Percentiles rank a stretch among this genome's conserved stretches.
These are phyloP conservation scores for Castanea crenata DNA, from an alignment of 306 rosid genomes.

Conservation along the genomic window DNA sequence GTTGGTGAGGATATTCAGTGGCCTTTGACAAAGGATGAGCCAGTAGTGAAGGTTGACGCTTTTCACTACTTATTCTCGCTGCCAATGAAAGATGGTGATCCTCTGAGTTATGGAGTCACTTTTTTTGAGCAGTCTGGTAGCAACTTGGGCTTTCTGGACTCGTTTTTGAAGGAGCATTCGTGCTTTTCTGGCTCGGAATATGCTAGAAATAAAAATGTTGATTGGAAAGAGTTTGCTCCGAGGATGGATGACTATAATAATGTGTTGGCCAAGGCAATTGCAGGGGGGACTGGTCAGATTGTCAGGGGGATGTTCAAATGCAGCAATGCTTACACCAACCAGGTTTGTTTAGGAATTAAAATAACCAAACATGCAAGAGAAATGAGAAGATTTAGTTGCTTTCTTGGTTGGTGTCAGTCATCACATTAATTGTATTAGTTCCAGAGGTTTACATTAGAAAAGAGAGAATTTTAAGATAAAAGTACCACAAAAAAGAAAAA, in stretches of 20 bases:
- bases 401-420: not conserved
- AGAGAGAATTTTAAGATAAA: too few relatives aligned
- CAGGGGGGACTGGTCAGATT: conserved; percentile 91
- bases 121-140: conserved; percentile 47
- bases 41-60: conserved; percentile 74
- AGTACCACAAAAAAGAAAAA: too few relatives aligned
- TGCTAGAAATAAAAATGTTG: conserved; percentile 45
- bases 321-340: conserved; percentile 88
- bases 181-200: conserved; percentile 60
- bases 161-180: conserved; percentile 60
- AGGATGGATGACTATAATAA: conserved; percentile 76
- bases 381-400: not conserved
- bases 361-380: not conserved
- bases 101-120: conserved; percentile 85
- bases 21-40: conserved; percentile 98
- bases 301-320: conserved; percentile 87
- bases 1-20: conserved; percentile 76
- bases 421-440: too few relatives aligned
- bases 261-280: conserved; percentile 75
- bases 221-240: conserved; percentile 96
- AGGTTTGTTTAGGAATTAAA: conserved; percentile 43
- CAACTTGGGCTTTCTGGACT: conserved; percentile 54
- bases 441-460: too few relatives aligned
- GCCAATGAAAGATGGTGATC: conserved; percentile 78
- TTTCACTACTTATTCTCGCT: conserved; percentile 69